phyloP scores from a whole-genome alignment of 164 flowering plant species.

The Tinospora cordifolia region DNA sequence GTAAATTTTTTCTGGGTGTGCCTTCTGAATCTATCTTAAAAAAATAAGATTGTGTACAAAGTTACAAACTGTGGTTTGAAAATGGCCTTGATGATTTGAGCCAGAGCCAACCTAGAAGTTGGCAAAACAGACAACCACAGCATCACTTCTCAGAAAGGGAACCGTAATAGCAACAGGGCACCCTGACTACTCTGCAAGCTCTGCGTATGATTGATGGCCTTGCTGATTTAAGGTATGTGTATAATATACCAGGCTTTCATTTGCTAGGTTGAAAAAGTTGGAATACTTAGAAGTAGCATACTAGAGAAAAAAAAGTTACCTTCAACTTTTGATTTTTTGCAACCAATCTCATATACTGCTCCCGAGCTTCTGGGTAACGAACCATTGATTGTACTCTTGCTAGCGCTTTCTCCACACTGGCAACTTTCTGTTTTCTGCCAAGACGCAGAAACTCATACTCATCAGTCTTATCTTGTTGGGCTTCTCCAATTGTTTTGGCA shows the following conservation, averaged over 20 bases:
- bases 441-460: conserved; percentile 67
- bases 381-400: conserved; percentile 77
- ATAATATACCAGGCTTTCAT: not conserved
- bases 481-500: conserved; percentile 19
- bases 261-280: not conserved
- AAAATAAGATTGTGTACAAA: no score
- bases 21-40: no score
- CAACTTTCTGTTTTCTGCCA: conserved; percentile 58
- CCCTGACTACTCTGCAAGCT: no score
- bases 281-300: not conserved
- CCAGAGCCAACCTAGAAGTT: no score
- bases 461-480: conserved; percentile 35
- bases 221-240: not conserved
- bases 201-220: no score
- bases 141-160: no score
- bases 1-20: no score
- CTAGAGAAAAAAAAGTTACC: conserved; percentile 23
- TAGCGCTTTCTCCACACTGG: conserved; percentile 58
- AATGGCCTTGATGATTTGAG: no score
- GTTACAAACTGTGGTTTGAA: no score
- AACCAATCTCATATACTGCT: conserved; percentile 67
- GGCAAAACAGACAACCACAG: no score
- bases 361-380: conserved; percentile 73
- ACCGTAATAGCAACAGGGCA: no score
- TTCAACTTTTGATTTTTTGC: conserved; percentile 31